Evolutionary conservation across 331 rosid species (phyloP).

Genomic region (Stylosanthes scabra): DNA sequence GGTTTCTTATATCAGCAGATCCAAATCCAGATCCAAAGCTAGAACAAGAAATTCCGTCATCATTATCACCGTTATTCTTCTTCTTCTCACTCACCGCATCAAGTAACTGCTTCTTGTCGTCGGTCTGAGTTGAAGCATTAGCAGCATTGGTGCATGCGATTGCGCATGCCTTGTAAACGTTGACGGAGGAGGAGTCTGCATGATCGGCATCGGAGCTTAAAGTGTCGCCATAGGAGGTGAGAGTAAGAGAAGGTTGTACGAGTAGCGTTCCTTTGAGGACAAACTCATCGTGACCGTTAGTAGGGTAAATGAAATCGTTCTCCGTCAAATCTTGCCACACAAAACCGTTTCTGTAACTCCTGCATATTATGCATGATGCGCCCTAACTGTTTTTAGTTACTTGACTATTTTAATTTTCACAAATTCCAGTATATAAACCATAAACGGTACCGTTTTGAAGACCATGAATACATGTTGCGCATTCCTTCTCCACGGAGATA

Average conservation of each 20-base stretch:
- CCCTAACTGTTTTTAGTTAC: no score
- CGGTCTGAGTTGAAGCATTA: conserved; percentile 63
- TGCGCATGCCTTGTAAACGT: conserved; percentile 51
- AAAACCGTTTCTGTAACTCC: conserved; percentile 65
- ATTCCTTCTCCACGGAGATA: conserved; percentile 66
- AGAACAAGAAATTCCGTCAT: conserved; percentile 22
- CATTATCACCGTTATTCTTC: conserved; percentile 11
- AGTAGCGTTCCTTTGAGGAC: conserved; percentile 65
- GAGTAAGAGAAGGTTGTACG: conserved; percentile 49
- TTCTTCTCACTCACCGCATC: conserved; percentile 19
- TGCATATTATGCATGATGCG: no score
- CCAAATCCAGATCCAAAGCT: conserved; percentile 42
- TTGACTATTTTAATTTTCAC: no score
- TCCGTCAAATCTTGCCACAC: conserved; percentile 81
- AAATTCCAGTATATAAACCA: no score
- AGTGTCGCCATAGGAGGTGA: conserved; percentile 53
- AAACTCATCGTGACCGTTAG: conserved; percentile 71
- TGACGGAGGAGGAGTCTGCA: conserved; percentile 40
- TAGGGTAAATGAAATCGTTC: conserved; percentile 63
- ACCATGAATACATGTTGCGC: conserved; percentile 64
- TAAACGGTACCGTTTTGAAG: conserved; percentile 59
- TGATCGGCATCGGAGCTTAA: conserved; percentile 52
- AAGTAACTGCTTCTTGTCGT: conserved; percentile 38
- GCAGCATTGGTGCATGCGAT: conserved; percentile 34
- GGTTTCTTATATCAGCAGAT: conserved; percentile 43